Evolutionary conservation across 2,329 filamentous ascomycete species (phyloP).

Genomic region (Trichoderma hamatum): DNA sequence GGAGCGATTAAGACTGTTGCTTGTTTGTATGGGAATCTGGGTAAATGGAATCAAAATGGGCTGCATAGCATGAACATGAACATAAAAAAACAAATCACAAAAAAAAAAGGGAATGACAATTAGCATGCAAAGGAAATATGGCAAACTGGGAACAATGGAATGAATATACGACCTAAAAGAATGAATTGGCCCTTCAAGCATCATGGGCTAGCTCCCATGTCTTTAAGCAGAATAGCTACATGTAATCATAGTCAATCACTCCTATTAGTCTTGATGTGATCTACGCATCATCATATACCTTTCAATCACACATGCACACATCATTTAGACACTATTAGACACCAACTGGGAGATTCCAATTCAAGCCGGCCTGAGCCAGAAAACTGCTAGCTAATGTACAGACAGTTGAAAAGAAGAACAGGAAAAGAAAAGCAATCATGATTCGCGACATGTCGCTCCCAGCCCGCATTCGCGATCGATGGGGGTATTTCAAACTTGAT

Average conservation of each 20-base stretch:
- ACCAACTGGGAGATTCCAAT: conserved; percentile 19
- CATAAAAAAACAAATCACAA: neutral
- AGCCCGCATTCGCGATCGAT: conserved; percentile 26
- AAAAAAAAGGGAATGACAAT: neutral
- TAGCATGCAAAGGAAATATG: neutral
- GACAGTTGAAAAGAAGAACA: neutral
- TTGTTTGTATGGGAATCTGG: neutral
- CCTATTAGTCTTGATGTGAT: neutral
- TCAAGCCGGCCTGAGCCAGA: conserved; percentile 7
- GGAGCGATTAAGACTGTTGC: neutral
- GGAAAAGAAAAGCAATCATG: neutral
- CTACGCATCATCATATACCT: neutral
- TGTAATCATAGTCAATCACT: neutral
- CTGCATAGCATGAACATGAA: neutral
- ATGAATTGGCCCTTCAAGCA: neutral
- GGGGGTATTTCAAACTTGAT: conserved; percentile 26
- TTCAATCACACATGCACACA: neutral
- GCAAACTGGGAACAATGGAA: neutral
- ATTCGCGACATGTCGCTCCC: conserved; percentile 22
- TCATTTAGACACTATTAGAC: neutral
- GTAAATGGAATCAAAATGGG: neutral
- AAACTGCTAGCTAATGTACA: conserved; percentile 23
- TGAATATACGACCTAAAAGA: neutral
- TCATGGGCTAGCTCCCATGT: neutral
- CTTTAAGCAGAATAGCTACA: neutral